Conservation (phyloP, 768 basidiomycete genomes). For the Rhodotorula kratochvilovae region DNA sequence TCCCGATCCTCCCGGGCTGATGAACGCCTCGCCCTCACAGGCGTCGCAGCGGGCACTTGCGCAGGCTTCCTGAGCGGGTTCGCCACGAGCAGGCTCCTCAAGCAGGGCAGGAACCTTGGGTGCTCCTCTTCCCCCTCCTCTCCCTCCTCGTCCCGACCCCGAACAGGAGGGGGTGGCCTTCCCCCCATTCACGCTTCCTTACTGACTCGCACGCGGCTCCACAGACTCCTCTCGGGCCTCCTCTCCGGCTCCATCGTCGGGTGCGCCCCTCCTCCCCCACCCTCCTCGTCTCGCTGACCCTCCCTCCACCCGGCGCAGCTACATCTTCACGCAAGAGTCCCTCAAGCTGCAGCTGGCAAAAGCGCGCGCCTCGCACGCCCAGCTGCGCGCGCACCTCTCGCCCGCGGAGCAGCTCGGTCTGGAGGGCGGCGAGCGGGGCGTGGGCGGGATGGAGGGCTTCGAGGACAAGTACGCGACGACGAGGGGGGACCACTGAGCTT, state of each 20-base stretch:
- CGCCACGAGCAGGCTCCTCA: slow-evolving; percentile 6
- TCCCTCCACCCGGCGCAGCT: neutral
- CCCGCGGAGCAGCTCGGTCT: neutral
- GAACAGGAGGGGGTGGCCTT: too few relatives aligned
- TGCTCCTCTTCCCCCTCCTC: neutral
- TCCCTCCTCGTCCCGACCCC: neutral
- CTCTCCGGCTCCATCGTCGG: slow-evolving; percentile 15
- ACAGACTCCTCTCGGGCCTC: slow-evolving; percentile 1
- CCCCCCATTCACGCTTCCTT: neutral
- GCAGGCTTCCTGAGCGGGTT: slow-evolving; percentile 29
- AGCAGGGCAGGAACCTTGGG: slow-evolving; percentile 21
- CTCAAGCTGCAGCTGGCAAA: slow-evolving; percentile 30
- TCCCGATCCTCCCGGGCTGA: neutral
- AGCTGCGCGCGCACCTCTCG: neutral
- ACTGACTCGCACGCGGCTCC: neutral
- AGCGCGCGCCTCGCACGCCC: neutral
- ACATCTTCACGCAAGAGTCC: slow-evolving; percentile 28
- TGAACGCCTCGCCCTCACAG: neutral
- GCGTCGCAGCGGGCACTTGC: slow-evolving; percentile 31
- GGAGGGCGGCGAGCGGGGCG: slow-evolving; percentile 6
- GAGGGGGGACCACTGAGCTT: slow-evolving; percentile 31
- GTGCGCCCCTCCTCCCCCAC: neutral
- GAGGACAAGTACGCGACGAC: slow-evolving; percentile 28
- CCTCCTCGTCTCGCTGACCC: neutral
- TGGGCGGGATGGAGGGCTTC: slow-evolving; percentile 13